Evolutionary conservation across 306 rosid species (phyloP).

Genomic region (Lathyrus sativus): DNA sequence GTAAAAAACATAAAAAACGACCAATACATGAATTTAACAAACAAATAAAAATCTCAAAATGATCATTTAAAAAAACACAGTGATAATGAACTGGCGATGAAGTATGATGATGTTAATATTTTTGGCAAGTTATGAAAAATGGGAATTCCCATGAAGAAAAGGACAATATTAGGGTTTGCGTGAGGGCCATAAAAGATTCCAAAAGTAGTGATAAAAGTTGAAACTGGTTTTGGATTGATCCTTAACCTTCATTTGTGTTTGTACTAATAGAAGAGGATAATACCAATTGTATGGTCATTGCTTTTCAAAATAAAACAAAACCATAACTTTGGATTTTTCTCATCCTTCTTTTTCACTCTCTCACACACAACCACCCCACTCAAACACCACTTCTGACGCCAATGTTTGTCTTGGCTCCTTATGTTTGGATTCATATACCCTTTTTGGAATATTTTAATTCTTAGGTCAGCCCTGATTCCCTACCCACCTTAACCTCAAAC

Average conservation of each 20-base stretch:
- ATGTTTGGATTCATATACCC: conserved; percentile 56
- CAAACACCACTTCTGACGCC: conserved; percentile 46
- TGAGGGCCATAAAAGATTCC: conserved; percentile 50
- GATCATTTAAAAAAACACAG: not conserved
- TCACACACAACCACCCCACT: conserved; percentile 50
- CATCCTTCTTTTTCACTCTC: conserved; percentile 44
- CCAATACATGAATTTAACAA: too few species aligned
- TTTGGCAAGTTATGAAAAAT: conserved; percentile 9
- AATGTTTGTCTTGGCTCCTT: conserved; percentile 66
- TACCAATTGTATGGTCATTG: conserved; percentile 59
- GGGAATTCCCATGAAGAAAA: conserved; percentile 32
- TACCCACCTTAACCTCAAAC: conserved; percentile 48
- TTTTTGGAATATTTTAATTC: conserved; percentile 52
- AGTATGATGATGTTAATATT: not conserved
- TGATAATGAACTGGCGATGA: not conserved
- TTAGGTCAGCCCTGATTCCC: conserved; percentile 59
- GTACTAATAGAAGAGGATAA: conserved; percentile 58
- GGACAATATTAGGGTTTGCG: conserved; percentile 25
- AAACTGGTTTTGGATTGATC: conserved; percentile 52
- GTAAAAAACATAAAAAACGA: too few species aligned
- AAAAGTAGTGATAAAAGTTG: conserved; percentile 54
- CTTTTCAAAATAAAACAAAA: conserved; percentile 52
- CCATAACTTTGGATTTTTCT: conserved; percentile 41
- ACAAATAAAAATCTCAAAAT: too few species aligned
- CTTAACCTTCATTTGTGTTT: conserved; percentile 53